Evolutionary conservation across 345 rosid genomes (phyloP), one percentile per base, ranked within the genome.

Genomic region (Hibiscus mutabilis): DNA sequence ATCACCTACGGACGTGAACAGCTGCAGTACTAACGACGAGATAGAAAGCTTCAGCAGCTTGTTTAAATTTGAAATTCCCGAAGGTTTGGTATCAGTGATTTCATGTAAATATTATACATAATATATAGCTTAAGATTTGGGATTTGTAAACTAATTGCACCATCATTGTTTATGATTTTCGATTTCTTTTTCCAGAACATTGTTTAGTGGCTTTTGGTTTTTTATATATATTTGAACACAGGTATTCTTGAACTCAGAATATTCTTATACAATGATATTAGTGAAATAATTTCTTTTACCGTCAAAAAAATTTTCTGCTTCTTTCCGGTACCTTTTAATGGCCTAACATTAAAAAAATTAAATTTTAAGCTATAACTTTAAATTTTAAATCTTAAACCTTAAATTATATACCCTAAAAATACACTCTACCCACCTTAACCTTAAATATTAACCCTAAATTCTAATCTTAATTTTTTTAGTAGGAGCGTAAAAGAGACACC

Each of bases 41-140:
- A 86, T 74, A 68, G 95, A 88, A 56, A 84, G 92, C 80, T 85
- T 86, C 84, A 87, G 87, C 80, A 82, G 80, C 83, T 84, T 90
- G 76, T 82, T 91, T 57, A 84, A 90, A 82, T 88, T 94, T 60
- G 91, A 86, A 29, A 83, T 90, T 78, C 96, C 93, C 1, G 89
- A 86, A 66, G 77, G 84, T 78, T 84, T 91, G 68, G 85, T 73
- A 74, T 94, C 65, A 83, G 75, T 44, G 95, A 91, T 69, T 90
- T 91, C 78, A 64, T 90, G 86, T 88, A 82, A 76, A 81, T 29
- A 65, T 49, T 29, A 21, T 51, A 60, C 6, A 66, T 44, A 6
- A 25, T 25, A 24, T 5, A 49, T 0, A 14, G 52, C 33, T 16
- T 53, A 1, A 24, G 10, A 16, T 11, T 71, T 10, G 11, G 66